Evolutionary conservation across 1,284 basidiomycete species (phyloP), one percentile per base, ranked within the genome.

Genomic region (Trichosporon coremiiforme): DNA sequence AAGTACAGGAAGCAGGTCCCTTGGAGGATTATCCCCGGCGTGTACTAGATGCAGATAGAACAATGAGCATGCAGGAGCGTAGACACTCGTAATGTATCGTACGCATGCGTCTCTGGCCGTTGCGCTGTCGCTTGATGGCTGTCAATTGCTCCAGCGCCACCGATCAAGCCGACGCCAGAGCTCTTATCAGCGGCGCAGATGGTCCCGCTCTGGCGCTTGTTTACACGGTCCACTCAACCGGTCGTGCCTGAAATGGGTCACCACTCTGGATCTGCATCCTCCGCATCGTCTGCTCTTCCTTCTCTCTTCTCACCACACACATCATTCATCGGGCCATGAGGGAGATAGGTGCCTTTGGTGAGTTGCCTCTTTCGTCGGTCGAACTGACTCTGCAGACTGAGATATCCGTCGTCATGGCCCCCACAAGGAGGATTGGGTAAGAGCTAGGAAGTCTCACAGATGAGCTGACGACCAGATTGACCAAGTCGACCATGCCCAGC

Each of bases 21-120:
- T 36, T 68, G 64, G 64, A 57, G 67, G 38, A 65, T 68, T 22
- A 60, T 68, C 17, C 67, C 67, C 1, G 67, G 67, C 36, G 64
- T 68, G 8, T 68, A 68, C 29, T 68, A 68, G 67, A 38, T 57
- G 57, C 2, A 33, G 29, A 62, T 62, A 53, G 57, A 31, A 8
- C 15, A 38, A 38, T 10, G 57, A 8, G 8, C 7, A 62, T 35
- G 31, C 15, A 17, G 17, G 20, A 13, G 31, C 17, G 8, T 31
- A 2, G 8, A 1, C 7, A 17, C 33, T 35, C 13, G 31, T 4
- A 0, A 5, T 35, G 13, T 5, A 62, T n/a, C 4, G 15, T 3
- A n/a, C 22, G 17, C 29, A 62, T 25, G 29, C 15, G 29, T 13
- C 22, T 33, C 57, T 62, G 29, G 29, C 9, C 31, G 22, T 29